Evolutionary conservation across 345 rosid species (phyloP), one percentile per base, ranked within the genome.

Genomic region (Corymbia maculata): DNA sequence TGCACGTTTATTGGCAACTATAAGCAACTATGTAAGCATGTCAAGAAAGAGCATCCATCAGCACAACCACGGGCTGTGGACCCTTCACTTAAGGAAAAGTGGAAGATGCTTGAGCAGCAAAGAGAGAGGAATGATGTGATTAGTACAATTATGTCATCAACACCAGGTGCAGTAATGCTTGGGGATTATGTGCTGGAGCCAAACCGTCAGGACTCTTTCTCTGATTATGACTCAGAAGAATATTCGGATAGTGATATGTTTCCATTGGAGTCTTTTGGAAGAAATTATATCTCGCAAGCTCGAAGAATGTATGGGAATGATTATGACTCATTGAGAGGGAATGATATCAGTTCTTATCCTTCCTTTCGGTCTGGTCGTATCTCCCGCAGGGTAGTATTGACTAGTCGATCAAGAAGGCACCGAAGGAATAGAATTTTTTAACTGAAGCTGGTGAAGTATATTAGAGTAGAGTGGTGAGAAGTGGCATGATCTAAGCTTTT

Each of bases 121-220:
- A 92, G 96, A 86, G 98, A 94, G 88, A 89, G 94, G 88, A 89
- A 89, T 79, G 98, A 97, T 57, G 97, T 95, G 70, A 97, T 96
- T 87, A 95, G 97, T 88, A 94, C 96, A 42, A 90, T 95, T 21
- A 93, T 95, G 92, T 97, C 97, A 28, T 95, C 98, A 24, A 93
- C 93, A 0, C 97, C 98, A 6, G 98, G 97, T 82, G 98, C 98
- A 51, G 79, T 95, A 82, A 95, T 97, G 86, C 80, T 96, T 79
- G 99, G 98, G 52, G 98, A 97, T 91, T 97, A 95, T 89, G 99
- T 97, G 91, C 94, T 97, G 36, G 98, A 97, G 90, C 96, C 96
- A 30, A 93, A 92, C 22, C 89, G 90, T 85, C 90, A 42, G 86
- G 94, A 79, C 87, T 80, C 89, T 85, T 93, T 88, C 87, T 91